phyloP scores from a whole-genome alignment of 2,329 filamentous ascomycete genomes.

The Colletotrichum filicis region DNA sequence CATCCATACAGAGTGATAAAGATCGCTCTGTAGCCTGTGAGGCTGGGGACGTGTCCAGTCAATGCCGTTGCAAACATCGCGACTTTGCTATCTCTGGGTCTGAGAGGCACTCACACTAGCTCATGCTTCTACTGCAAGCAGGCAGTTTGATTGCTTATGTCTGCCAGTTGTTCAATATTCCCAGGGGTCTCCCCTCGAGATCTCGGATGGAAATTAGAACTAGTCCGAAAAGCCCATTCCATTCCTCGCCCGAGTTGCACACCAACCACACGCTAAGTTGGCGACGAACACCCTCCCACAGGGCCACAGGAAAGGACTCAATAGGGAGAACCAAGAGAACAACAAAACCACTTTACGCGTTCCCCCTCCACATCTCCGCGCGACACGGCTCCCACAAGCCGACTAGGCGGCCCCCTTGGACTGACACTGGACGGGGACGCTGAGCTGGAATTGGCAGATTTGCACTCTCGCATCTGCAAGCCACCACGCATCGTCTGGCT shows the following conservation, averaged over 20 bases:
- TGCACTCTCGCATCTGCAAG: conserved; percentile 35
- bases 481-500: conserved; percentile 26
- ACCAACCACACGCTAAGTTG: conserved; percentile 16
- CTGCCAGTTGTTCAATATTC: conserved; percentile 34
- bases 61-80: background rate
- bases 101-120: conserved; percentile 23
- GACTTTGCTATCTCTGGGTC: conserved; percentile 4
- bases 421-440: background rate
- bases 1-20: background rate
- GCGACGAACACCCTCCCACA: background rate
- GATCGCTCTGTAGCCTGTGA: background rate
- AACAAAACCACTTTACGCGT: conserved; percentile 34
- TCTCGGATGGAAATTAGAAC: conserved; percentile 26
- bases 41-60: background rate
- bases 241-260: conserved; percentile 27
- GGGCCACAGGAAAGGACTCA: too few species aligned
- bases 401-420: conserved; percentile 18
- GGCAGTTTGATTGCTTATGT: conserved; percentile 31
- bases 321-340: background rate
- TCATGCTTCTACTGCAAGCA: conserved; percentile 25
- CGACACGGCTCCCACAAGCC: conserved; percentile 27
- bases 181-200: conserved; percentile 35
- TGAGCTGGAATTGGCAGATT: conserved; percentile 14
- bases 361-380: conserved; percentile 5
- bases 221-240: conserved; percentile 8